phyloP scores from a whole-genome alignment of 2,329 filamentous ascomycete genomes.

The Cyanodermella asteris region DNA sequence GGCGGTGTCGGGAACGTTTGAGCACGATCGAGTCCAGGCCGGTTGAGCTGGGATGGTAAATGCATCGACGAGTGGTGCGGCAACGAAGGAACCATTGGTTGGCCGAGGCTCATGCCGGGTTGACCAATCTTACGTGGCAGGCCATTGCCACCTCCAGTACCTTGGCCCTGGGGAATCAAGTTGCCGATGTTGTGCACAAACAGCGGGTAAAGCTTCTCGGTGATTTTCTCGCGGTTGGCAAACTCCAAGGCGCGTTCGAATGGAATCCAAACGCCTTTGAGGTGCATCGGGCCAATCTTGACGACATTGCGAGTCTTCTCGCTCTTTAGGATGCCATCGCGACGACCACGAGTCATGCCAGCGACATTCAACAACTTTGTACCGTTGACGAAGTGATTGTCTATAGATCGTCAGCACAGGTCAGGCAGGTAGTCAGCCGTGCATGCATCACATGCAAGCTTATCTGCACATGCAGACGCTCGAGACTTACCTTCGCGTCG shows the following conservation, averaged over 20 bases:
- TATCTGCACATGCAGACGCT: constrained; percentile 2
- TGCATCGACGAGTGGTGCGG: constrained; percentile 46
- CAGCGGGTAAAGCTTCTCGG: constrained; percentile 77
- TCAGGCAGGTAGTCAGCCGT: background rate
- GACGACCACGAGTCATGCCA: constrained; percentile 86
- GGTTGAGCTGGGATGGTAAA: no score
- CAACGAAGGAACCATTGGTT: no score
- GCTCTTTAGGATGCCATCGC: constrained; percentile 92
- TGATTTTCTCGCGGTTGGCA: constrained; percentile 98
- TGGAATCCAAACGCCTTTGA: constrained; percentile 97
- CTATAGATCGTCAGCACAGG: constrained; percentile 23
- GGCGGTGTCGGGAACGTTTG: constrained; percentile 90
- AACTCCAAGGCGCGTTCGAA: constrained; percentile 96
- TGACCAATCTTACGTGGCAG: no score
- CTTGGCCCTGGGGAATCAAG: no score
- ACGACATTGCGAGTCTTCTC: constrained; percentile 94
- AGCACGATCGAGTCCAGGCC: constrained; percentile 60
- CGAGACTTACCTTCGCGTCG: constrained; percentile 55
- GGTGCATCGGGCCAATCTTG: constrained; percentile 96
- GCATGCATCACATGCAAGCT: constrained; percentile 3
- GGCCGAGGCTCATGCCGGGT: no score
- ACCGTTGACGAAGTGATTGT: constrained; percentile 98
- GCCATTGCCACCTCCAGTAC: no score
- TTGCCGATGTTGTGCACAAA: constrained; percentile 96
- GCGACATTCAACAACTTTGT: constrained; percentile 94